Evolutionary conservation across 305 asterid species (phyloP).

Genomic region (Stenogyne calaminthoides): DNA sequence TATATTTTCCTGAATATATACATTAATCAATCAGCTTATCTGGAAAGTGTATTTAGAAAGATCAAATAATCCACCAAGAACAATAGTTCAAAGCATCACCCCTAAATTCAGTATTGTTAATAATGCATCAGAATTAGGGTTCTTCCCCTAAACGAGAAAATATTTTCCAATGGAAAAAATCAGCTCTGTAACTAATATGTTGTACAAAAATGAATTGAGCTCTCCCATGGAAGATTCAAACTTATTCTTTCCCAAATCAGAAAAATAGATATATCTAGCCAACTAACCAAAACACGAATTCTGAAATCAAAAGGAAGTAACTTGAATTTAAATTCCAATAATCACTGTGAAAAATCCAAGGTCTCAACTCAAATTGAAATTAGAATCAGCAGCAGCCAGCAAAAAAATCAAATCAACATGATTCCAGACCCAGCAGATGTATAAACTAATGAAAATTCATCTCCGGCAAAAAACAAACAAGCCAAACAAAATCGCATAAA

Average conservation of each 20-base stretch:
- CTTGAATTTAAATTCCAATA: neutral
- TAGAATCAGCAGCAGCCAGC: slow-evolving; percentile 10
- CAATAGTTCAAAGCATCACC: neutral
- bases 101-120: neutral
- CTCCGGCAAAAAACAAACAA: neutral
- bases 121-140: neutral
- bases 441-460: neutral
- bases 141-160: neutral
- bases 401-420: slow-evolving; percentile 10
- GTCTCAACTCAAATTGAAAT: neutral
- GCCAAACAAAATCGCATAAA: too few relatives aligned
- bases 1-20: slow-evolving; percentile 67
- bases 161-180: too few relatives aligned
- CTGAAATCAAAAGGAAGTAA: neutral
- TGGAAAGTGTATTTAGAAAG: neutral
- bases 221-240: neutral
- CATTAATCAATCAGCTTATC: slow-evolving; percentile 12
- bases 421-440: slow-evolving; percentile 21
- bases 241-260: neutral
- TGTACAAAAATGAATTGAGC: slow-evolving; percentile 2
- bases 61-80: neutral
- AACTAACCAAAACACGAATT: neutral
- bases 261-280: neutral
- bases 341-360: neutral
- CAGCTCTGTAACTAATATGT: neutral